phyloP scores from a whole-genome alignment of 202 grass and related monocot genomes.

The Carex sylvatica region DNA sequence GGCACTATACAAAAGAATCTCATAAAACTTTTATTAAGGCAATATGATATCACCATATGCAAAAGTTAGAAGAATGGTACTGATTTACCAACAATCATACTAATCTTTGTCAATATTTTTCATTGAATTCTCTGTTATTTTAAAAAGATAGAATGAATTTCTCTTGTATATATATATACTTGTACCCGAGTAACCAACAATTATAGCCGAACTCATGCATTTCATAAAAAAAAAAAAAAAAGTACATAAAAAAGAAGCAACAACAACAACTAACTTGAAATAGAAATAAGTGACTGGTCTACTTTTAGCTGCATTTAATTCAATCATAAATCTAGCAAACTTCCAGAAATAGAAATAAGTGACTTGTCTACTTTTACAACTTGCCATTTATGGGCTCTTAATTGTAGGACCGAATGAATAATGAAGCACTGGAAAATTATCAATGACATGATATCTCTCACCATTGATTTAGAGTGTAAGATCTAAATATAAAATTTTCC shows the following conservation, averaged over 20 bases:
- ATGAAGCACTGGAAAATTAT: neutral
- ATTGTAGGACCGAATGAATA: neutral
- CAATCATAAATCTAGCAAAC: neutral
- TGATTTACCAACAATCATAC: neutral
- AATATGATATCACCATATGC: neutral
- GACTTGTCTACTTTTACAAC: neutral
- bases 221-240: neutral
- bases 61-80: neutral
- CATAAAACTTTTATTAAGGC: neutral
- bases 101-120: too few species aligned
- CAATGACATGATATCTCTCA: neutral
- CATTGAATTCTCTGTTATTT: neutral
- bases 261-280: neutral
- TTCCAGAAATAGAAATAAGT: neutral
- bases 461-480: neutral
- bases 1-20: neutral
- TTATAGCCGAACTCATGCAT: neutral
- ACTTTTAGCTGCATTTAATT: neutral
- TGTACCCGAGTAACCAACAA: too few species aligned
- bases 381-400: neutral
- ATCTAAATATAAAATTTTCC: neutral
- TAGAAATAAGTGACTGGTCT: neutral
- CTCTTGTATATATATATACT: neutral
- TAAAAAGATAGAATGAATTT: neutral
- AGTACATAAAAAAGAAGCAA: neutral